Percentiles rank a stretch among this genome's conserved stretches.
These are phyloP conservation scores for Aristolochia contorta DNA, from an alignment of 164 flowering plant genomes.

Conservation along the genomic window DNA sequence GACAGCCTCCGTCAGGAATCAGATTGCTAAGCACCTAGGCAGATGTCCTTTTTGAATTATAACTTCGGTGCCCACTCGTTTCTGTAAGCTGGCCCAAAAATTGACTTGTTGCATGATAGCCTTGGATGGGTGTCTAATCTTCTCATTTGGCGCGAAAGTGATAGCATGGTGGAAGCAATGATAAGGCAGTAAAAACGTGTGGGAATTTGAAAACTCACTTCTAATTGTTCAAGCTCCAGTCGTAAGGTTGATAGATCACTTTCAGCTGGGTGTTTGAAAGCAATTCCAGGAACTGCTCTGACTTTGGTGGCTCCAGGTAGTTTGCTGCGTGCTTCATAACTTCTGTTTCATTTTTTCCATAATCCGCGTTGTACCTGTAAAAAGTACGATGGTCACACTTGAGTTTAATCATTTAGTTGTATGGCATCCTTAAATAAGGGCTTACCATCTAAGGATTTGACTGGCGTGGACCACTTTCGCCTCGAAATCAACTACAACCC, in stretches of 20 bases:
- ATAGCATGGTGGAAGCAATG: no score
- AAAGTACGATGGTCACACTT: neutral
- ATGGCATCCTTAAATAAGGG: neutral
- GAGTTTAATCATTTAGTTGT: neutral
- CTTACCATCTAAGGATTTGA: conserved; percentile 71
- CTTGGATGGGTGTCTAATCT: no score
- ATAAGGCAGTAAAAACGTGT: no score
- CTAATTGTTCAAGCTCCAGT: conserved; percentile 65
- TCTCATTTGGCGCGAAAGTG: no score
- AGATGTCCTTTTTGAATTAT: no score
- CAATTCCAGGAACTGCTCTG: conserved; percentile 54
- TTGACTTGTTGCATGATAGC: no score
- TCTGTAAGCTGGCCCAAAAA: no score
- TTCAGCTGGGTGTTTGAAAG: conserved; percentile 48
- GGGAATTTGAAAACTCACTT: neutral
- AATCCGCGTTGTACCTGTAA: conserved; percentile 67
- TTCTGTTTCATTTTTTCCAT: conserved; percentile 71
- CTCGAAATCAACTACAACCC: conserved; percentile 37
- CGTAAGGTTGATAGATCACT: conserved; percentile 65
- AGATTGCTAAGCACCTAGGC: no score
- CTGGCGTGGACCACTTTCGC: conserved; percentile 38
- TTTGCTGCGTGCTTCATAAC: conserved; percentile 73
- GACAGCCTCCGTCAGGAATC: no score
- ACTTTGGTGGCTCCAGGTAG: conserved; percentile 48
- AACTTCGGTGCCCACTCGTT: no score